A percentile compares a stretch with the other conserved stretches of the same genome.
phyloP scores from a whole-genome alignment of 768 basidiomycete species.

The Exsudoporus frostii region DNA sequence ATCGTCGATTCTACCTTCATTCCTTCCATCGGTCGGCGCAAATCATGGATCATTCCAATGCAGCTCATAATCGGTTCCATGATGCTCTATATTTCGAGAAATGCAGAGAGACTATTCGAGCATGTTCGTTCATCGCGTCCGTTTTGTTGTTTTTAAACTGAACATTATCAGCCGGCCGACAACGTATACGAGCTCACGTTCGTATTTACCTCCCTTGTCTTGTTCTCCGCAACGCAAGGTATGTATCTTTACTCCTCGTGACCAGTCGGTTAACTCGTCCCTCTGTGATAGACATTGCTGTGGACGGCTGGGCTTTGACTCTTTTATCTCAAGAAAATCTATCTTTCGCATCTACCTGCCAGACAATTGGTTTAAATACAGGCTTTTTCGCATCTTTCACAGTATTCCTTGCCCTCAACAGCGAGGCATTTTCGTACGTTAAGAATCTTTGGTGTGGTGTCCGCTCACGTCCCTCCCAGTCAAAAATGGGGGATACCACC shows the following conservation, averaged over 20 bases:
- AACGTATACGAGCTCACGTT: slow-evolving; percentile 75
- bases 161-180: slow-evolving; percentile 63
- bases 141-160: slow-evolving; percentile 4
- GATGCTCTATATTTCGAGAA: slow-evolving; percentile 74
- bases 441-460: not conserved
- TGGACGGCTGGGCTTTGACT: slow-evolving; percentile 89
- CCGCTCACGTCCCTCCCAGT: slow-evolving; percentile 35
- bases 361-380: slow-evolving; percentile 94
- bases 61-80: slow-evolving; percentile 84
- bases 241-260: slow-evolving; percentile 13
- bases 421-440: slow-evolving; percentile 81
- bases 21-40: slow-evolving; percentile 82
- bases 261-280: slow-evolving; percentile 11
- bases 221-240: slow-evolving; percentile 98
- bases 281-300: slow-evolving; percentile 77
- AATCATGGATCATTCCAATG: slow-evolving; percentile 99
- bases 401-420: slow-evolving; percentile 95
- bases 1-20: slow-evolving; percentile 92
- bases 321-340: slow-evolving; percentile 89
- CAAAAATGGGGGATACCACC: slow-evolving; percentile 75
- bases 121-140: slow-evolving; percentile 47
- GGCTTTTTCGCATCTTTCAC: slow-evolving; percentile 97
- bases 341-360: slow-evolving; percentile 96
- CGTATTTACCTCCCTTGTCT: slow-evolving; percentile 85
- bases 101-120: slow-evolving; percentile 73